Conservation (phyloP, 768 basidiomycete species). For the Macrolepiota dolichaula region DNA sequence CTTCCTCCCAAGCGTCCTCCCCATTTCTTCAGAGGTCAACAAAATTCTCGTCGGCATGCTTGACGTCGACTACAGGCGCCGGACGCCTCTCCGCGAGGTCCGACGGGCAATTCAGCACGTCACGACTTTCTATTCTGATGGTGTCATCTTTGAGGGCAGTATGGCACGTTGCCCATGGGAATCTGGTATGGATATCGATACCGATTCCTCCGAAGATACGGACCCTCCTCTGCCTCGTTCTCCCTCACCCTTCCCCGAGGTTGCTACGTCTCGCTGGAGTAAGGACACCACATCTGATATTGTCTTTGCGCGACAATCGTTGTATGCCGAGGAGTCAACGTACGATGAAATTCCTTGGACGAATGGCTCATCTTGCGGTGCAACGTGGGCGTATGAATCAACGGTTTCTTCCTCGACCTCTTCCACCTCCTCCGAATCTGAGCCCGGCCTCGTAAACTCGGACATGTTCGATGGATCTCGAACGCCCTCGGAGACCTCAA, state of each 20-base stretch:
- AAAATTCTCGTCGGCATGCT: constrained; percentile 76
- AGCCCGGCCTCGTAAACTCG: constrained; percentile 26
- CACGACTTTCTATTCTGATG: constrained; percentile 65
- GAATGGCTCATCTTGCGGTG: constrained; percentile 43
- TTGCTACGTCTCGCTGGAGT: constrained; percentile 56
- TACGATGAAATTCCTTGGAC: constrained; percentile 37
- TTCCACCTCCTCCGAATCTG: constrained; percentile 10
- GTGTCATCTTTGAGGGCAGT: constrained; percentile 70
- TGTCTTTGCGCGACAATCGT: constrained; percentile 37
- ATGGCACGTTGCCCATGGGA: constrained; percentile 78
- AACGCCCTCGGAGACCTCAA: constrained; percentile 43
- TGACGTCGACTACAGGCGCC: constrained; percentile 45
- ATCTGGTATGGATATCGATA: constrained; percentile 67
- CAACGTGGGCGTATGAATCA: constrained; percentile 55
- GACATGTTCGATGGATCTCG: constrained; percentile 43
- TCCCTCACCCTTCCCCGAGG: constrained; percentile 25
- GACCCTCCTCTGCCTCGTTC: constrained; percentile 36
- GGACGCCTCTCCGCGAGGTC: constrained; percentile 47
- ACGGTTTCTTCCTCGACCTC: constrained; percentile 36
- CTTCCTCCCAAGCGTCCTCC: constrained; percentile 86
- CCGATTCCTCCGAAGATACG: constrained; percentile 45
- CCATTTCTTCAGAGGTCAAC: constrained; percentile 76
- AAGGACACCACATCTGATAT: constrained; percentile 50
- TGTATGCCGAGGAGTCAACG: constrained; percentile 30
- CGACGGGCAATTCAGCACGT: constrained; percentile 52